These are phyloP conservation scores for Herpetomonas samuelpessoai DNA, from an alignment of 208 protist species.

Conservation along the genomic window DNA sequence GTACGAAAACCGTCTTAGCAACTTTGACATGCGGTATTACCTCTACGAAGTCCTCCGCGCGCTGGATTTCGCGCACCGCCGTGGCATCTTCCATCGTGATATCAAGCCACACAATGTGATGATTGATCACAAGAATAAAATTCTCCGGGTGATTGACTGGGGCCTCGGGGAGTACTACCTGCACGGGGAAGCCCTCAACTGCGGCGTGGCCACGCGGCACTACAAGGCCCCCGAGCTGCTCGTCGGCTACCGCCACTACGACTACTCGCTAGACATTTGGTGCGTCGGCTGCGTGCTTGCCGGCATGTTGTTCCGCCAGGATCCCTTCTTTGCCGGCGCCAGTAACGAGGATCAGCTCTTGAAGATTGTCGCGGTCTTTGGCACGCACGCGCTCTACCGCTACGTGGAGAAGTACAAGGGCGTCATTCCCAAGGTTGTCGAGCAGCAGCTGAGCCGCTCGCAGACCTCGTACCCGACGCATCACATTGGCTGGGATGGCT, in stretches of 20 bases:
- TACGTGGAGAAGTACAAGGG: slow-evolving; percentile 98
- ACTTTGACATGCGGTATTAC: slow-evolving; percentile 99
- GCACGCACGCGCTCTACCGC: slow-evolving; percentile 91
- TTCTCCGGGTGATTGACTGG: slow-evolving; percentile 98
- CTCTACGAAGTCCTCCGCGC: slow-evolving; percentile 96
- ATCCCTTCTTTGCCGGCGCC: slow-evolving; percentile 98
- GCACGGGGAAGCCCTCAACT: slow-evolving; percentile 97
- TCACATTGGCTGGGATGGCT: slow-evolving; percentile 34
- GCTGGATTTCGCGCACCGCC: slow-evolving; percentile 96
- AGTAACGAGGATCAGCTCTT: slow-evolving; percentile 99
- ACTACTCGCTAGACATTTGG: slow-evolving; percentile 99
- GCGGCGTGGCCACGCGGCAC: slow-evolving; percentile 98
- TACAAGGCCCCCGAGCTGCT: slow-evolving; percentile 99
- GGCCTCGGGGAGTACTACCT: slow-evolving; percentile 99
- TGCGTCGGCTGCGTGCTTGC: slow-evolving; percentile 98
- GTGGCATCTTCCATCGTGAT: slow-evolving; percentile 99
- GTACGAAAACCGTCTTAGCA: slow-evolving; percentile 86
- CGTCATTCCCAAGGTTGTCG: slow-evolving; percentile 80
- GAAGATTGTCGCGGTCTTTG: slow-evolving; percentile 95
- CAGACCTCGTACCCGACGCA: too few species aligned
- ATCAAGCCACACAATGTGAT: slow-evolving; percentile 99
- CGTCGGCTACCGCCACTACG: slow-evolving; percentile 97
- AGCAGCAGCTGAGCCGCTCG: too few species aligned
- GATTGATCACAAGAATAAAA: slow-evolving; percentile 97
- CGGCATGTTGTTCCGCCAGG: slow-evolving; percentile 97